Conservation (phyloP, 768 basidiomycete species). For the Leccinum rimulosum region DNA sequence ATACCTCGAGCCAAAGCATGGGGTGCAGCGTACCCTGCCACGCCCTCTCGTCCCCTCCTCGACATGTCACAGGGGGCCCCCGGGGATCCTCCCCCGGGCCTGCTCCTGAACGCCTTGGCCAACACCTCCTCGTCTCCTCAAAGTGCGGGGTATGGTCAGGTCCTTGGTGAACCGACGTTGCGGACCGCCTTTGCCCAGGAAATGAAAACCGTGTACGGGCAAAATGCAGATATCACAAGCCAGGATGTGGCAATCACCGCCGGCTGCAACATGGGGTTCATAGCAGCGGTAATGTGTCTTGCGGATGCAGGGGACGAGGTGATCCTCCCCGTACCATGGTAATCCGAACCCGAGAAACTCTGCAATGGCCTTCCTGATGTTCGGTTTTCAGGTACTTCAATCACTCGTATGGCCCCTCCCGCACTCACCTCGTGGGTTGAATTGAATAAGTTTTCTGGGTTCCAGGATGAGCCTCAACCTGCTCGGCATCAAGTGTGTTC, state of each 20-base stretch:
- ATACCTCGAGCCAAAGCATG: slow-evolving; percentile 60
- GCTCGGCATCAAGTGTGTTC: slow-evolving; percentile 57
- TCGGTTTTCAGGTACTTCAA: slow-evolving; percentile 57
- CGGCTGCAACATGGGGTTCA: slow-evolving; percentile 74
- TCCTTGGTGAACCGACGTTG: slow-evolving; percentile 54
- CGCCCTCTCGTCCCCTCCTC: slow-evolving; percentile 49
- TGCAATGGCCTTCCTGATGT: neutral
- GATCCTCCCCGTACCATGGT: slow-evolving; percentile 74
- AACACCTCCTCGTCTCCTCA: slow-evolving; percentile 40
- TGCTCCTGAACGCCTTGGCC: slow-evolving; percentile 49
- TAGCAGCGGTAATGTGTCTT: slow-evolving; percentile 56
- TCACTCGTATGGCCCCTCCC: slow-evolving; percentile 42
- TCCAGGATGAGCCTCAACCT: slow-evolving; percentile 67
- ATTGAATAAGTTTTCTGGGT: neutral
- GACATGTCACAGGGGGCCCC: slow-evolving; percentile 79
- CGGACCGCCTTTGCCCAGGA: slow-evolving; percentile 55
- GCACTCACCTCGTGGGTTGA: neutral
- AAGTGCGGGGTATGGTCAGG: slow-evolving; percentile 56
- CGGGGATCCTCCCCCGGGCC: slow-evolving; percentile 55
- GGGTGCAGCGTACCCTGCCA: slow-evolving; percentile 44
- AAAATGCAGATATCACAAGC: slow-evolving; percentile 42
- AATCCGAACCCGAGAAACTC: slow-evolving; percentile 2
- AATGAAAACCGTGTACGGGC: slow-evolving; percentile 59
- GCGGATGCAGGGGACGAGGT: slow-evolving; percentile 72
- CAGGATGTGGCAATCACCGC: slow-evolving; percentile 68